A percentile compares a stretch with the other conserved stretches of the same genome.
phyloP scores from a whole-genome alignment of 2,329 filamentous ascomycete species.

The Hypoxylon sp. region DNA sequence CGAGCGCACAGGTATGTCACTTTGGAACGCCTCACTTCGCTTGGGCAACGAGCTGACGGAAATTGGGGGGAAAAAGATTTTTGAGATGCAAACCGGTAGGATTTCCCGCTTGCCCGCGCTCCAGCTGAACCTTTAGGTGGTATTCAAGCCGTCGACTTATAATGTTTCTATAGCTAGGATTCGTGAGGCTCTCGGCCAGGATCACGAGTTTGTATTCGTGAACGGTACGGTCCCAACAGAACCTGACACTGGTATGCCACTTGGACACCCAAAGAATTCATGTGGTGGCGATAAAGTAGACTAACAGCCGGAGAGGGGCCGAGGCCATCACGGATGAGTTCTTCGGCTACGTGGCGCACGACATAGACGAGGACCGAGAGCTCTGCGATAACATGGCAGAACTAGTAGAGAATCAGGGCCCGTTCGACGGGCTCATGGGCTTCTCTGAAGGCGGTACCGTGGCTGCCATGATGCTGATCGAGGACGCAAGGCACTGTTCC shows the following conservation, averaged over 20 bases:
- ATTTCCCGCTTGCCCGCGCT: constrained; percentile 1
- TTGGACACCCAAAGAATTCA: neutral
- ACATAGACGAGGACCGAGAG: constrained; percentile 33
- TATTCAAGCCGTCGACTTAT: constrained; percentile 20
- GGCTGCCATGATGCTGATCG: constrained; percentile 44
- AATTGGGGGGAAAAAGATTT: constrained; percentile 38
- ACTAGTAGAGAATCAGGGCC: constrained; percentile 38
- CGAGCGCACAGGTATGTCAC: constrained; percentile 40
- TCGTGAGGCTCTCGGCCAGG: constrained; percentile 38
- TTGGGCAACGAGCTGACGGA: constrained; percentile 13
- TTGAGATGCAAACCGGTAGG: constrained; percentile 44
- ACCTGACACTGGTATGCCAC: constrained; percentile 35
- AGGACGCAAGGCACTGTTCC: constrained; percentile 38
- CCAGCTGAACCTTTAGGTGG: neutral
- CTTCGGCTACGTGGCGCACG: constrained; percentile 38
- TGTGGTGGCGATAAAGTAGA: neutral
- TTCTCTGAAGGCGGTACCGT: constrained; percentile 46
- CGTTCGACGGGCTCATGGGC: constrained; percentile 45
- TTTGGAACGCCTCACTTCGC: constrained; percentile 6
- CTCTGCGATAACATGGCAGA: constrained; percentile 39
- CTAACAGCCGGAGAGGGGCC: constrained; percentile 32
- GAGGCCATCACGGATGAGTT: constrained; percentile 37
- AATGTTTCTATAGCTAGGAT: constrained; percentile 36
- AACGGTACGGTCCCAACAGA: constrained; percentile 39
- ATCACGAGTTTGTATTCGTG: constrained; percentile 40